Conservation (phyloP, 768 basidiomycete species). For the Coprinopsis sp. region DNA sequence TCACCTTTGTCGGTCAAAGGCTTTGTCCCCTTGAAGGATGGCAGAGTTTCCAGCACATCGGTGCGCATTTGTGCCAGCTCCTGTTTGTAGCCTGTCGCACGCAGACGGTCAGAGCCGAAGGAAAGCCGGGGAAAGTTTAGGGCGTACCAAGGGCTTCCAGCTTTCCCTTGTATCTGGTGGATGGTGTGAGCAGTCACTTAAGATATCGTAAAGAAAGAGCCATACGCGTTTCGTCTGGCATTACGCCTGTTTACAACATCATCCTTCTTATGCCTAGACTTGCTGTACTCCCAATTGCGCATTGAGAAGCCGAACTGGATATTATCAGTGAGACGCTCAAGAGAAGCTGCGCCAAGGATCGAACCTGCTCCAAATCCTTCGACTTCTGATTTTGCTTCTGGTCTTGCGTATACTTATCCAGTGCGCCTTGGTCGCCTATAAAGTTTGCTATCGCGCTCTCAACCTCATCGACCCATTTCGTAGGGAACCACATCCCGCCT, state of each 20-base stretch:
- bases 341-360: no score
- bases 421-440: no score
- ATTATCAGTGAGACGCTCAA: no score
- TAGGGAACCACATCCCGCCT: no score
- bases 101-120: neutral
- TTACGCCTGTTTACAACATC: neutral
- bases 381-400: no score
- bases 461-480: no score
- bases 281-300: neutral
- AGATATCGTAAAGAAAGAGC: neutral
- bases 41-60: neutral
- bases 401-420: no score
- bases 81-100: neutral
- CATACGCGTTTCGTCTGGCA: neutral
- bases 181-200: neutral
- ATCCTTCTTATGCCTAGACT: neutral
- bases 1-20: constrained; percentile 1
- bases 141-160: neutral
- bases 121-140: neutral
- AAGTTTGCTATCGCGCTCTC: no score
- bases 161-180: neutral
- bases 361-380: no score
- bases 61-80: neutral
- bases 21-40: constrained; percentile 1
- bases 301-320: no score